These are phyloP conservation scores for Tetracentron sinense DNA, from an alignment of 164 flowering plant species.

Conservation along the genomic window DNA sequence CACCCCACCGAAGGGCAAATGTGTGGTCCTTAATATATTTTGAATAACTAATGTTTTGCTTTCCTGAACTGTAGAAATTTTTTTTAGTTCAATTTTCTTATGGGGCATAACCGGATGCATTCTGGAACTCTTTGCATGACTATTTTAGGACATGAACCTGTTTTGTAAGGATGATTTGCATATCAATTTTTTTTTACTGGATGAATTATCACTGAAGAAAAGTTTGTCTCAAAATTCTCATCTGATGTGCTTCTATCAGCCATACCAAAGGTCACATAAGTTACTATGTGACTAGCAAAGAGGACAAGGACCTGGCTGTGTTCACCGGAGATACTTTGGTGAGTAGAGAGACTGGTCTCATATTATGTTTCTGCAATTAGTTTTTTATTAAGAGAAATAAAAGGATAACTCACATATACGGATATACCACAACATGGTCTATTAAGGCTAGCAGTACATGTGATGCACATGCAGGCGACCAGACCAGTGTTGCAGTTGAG, in stretches of 20 bases:
- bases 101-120: too few species aligned
- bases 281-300: slow-evolving; percentile 72
- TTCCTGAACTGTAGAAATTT: too few species aligned
- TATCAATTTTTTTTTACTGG: neutral
- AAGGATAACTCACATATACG: too few species aligned
- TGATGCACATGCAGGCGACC: slow-evolving; percentile 1
- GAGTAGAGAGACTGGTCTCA: slow-evolving; percentile 26
- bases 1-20: too few species aligned
- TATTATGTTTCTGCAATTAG: slow-evolving; percentile 2
- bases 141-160: too few species aligned
- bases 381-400: neutral
- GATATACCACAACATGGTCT: too few species aligned
- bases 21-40: too few species aligned
- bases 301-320: slow-evolving; percentile 74
- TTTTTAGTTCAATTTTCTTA: too few species aligned
- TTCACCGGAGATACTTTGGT: slow-evolving; percentile 98
- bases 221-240: neutral
- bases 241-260: slow-evolving; percentile 42
- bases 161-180: too few species aligned
- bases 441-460: neutral
- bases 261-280: slow-evolving; percentile 95
- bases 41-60: too few species aligned
- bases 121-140: too few species aligned
- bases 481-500: too few species aligned
- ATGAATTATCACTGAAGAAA: neutral